Conservation (phyloP, 148 eudicot species). For the Limonium bicolor region DNA sequence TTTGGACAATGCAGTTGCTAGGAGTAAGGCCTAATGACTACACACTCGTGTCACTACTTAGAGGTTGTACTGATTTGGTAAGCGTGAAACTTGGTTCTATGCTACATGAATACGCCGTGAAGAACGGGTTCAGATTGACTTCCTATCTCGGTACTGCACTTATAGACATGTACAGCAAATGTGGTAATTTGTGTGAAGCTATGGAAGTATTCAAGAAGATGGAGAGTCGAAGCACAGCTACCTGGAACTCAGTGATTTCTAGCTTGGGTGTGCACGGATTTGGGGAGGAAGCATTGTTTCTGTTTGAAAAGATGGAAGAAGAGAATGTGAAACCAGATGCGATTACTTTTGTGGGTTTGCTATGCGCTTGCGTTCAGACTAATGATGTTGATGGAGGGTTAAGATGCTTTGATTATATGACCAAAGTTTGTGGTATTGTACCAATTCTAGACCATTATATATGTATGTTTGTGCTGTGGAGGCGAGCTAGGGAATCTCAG, state of each 20-base stretch:
- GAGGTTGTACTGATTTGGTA: constrained; percentile 38
- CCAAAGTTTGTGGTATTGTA: constrained; percentile 24
- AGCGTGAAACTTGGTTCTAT: constrained; percentile 40
- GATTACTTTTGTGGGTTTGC: constrained; percentile 49
- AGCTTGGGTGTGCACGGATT: constrained; percentile 58
- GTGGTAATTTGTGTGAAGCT: constrained; percentile 50
- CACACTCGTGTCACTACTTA: constrained; percentile 40
- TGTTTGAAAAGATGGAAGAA: constrained; percentile 33
- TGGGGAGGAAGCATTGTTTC: constrained; percentile 36
- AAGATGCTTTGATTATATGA: constrained; percentile 30
- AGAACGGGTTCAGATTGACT: constrained; percentile 32
- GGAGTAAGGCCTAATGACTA: constrained; percentile 45
- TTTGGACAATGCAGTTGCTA: constrained; percentile 30
- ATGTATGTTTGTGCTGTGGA: constrained; percentile 30
- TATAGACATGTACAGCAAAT: constrained; percentile 67
- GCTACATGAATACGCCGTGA: constrained; percentile 48
- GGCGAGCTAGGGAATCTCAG: constrained; percentile 7
- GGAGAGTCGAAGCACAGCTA: constrained; percentile 39
- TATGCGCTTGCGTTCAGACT: constrained; percentile 52
- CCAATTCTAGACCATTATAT: constrained; percentile 37
- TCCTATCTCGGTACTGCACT: constrained; percentile 54
- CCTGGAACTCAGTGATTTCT: constrained; percentile 67
- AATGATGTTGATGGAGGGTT: constrained; percentile 20
- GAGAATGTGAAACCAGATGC: constrained; percentile 39
- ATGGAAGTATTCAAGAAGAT: constrained; percentile 30